Evolutionary conservation across 1,284 basidiomycete species (phyloP), one percentile per base, ranked within the genome.

Genomic region (Malassezia furfur): DNA sequence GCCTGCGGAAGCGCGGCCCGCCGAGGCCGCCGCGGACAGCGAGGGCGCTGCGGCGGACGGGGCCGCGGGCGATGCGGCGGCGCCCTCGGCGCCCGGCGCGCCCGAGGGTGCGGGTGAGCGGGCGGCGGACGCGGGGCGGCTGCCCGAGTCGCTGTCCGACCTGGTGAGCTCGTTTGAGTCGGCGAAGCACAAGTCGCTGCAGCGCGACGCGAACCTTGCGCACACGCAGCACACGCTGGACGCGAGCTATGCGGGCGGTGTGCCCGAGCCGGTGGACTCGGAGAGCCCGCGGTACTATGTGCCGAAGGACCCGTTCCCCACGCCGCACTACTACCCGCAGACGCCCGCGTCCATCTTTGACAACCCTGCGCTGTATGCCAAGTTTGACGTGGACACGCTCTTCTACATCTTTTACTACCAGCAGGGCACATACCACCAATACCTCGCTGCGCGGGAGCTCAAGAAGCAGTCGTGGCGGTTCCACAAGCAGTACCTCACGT

Each of bases 381-480:
- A 93, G 75, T 82, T 98, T 61, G 94, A 99, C 65, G 85, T 96
- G 39, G 94, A 99, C 78, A 96, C 91, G 35, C 79, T 98, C 19
- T 98, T 99, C 78, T 99, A 91, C 79, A 88, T 98, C 74, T 99
- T 99, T 78, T 99, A 99, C 79, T 98, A 90, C 78, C 84, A 89
- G 60, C 89, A 91, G 21, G 89, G 91, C 55, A 93, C 91, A 66
- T 96, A 96, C 78, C 90, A 93, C 77, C 91, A 96, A 87, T 96
- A 86, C 77, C 83, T 96, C 48, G 93, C 94, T 1, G 94, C 94
- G 7, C 89, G 89, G 73, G 94, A 98, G 78, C 80, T 99, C 61
- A 98, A 98, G 78, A 84, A 88, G 59, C 93, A 96, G 76, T 91
- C 88, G 54, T 99, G 94, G 94, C 84, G 94, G 52, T 99, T 98